Conservation (phyloP, 1,139 yeast genomes). For the Wickerhamomyces sp. region DNA sequence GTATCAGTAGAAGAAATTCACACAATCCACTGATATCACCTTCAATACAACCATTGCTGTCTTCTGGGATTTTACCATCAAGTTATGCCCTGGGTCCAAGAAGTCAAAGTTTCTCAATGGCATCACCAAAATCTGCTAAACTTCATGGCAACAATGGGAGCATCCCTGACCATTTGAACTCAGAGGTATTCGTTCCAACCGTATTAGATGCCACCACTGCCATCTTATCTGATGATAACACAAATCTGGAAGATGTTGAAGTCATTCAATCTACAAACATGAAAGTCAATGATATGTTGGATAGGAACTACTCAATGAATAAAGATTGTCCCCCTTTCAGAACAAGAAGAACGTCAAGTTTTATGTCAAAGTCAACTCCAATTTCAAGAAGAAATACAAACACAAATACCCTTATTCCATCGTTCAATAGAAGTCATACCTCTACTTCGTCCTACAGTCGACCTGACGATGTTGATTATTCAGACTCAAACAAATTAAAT, state of each 20-base stretch:
- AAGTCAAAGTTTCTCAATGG: slow-evolving; percentile 6
- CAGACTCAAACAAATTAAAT: slow-evolving; percentile 20
- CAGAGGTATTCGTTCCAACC: slow-evolving; percentile 64
- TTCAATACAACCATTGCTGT: too few relatives aligned
- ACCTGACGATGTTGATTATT: slow-evolving; percentile 14
- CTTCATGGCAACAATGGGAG: slow-evolving; percentile 1
- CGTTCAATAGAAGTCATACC: background rate
- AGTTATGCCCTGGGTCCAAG: background rate
- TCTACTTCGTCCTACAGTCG: background rate
- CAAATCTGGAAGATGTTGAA: slow-evolving; percentile 21
- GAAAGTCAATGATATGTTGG: slow-evolving; percentile 8
- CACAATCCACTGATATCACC: slow-evolving; percentile 4
- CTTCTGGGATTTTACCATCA: too few relatives aligned
- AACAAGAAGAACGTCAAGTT: slow-evolving; percentile 3
- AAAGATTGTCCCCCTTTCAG: slow-evolving; percentile 1
- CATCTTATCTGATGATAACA: slow-evolving; percentile 32
- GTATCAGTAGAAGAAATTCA: slow-evolving; percentile 13
- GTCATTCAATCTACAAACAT: slow-evolving; percentile 13
- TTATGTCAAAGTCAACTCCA: slow-evolving; percentile 2
- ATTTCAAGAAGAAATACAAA: slow-evolving; percentile 4
- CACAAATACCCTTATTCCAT: background rate
- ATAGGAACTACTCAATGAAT: slow-evolving; percentile 4
- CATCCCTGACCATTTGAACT: slow-evolving; percentile 36
- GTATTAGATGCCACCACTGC: slow-evolving; percentile 67
- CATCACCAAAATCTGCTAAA: slow-evolving; percentile 6